Evolutionary conservation across 116 monocot species (phyloP), one percentile per base, ranked within the genome.

Genomic region (Trichopus zeylanicus): DNA sequence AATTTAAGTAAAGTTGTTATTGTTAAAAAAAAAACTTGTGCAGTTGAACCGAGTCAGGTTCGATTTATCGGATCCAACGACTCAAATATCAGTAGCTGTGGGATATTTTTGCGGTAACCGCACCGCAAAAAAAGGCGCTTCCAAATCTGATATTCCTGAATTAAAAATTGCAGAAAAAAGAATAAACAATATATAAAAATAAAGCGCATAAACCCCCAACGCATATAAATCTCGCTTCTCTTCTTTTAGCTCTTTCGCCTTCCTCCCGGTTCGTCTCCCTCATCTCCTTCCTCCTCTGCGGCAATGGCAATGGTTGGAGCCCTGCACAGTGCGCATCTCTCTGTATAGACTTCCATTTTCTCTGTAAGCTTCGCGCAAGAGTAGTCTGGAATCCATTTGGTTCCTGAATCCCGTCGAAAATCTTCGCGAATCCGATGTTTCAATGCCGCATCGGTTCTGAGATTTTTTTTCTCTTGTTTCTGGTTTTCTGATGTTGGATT

Each of bases 171-270:
- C n/a, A n/a, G n/a, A n/a, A 11, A 37, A 48, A 22, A 21, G 22
- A 49, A 51, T 51, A 51, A 24, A 51, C 22, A 51, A 51, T 24
- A 51, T 13, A 15, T 7, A 38, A 42, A 42, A 42, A 42, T n/a
- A 42, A 42, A 51, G 22, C 51, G 21, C 51, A 51, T 51, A 51
- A 51, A 51, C 51, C 51, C n/a, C 51, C 51, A 51, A 24, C 51
- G 19, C 51, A 20, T 51, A 51, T 51, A 51, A 19, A 51, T 51
- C 6, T 22, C 51, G 2, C 21, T 22, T 51, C 51, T 23, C 48
- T 22, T 51, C 51, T 24, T 23, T 22, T 51, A 3, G 6, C 7
- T 22, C 23, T 9, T 20, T 22, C 51, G 21, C 9, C 51, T 19
- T 51, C 24, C 21, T 22, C 20, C 20, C 21, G n/a, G n/a, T n/a